phyloP scores from a whole-genome alignment of 1,139 yeast genomes.

The Geotrichum restrictum region DNA sequence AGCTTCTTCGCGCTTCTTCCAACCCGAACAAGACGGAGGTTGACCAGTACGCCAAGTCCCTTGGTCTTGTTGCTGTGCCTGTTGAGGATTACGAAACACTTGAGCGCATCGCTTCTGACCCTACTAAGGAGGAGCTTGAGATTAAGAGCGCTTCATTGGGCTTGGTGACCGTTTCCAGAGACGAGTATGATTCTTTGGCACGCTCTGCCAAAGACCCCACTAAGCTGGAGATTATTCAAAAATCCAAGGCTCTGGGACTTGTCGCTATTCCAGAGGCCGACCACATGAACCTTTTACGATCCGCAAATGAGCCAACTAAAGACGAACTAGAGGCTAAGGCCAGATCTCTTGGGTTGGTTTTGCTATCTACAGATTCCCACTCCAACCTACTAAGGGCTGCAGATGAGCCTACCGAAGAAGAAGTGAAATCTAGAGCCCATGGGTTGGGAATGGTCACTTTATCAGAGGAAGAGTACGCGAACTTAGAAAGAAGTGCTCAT shows the following conservation, averaged over 20 bases:
- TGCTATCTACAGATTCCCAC: slow-evolving; percentile 21
- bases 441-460: slow-evolving; percentile 28
- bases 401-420: slow-evolving; percentile 20
- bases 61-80: slow-evolving; percentile 26
- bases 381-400: slow-evolving; percentile 11
- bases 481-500: slow-evolving; percentile 11
- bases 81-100: slow-evolving; percentile 30
- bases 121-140: slow-evolving; percentile 24
- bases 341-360: slow-evolving; percentile 26
- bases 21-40: slow-evolving; percentile 21
- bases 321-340: slow-evolving; percentile 21
- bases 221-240: slow-evolving; percentile 38
- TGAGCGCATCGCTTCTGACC: slow-evolving; percentile 24
- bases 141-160: slow-evolving; percentile 26
- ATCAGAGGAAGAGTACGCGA: slow-evolving; percentile 13
- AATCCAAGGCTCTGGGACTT: slow-evolving; percentile 36
- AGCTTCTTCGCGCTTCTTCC: slow-evolving; percentile 15
- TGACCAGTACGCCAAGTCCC: slow-evolving; percentile 25
- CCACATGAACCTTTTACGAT: slow-evolving; percentile 36
- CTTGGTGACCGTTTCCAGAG: slow-evolving; percentile 22
- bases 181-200: slow-evolving; percentile 25
- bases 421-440: slow-evolving; percentile 39
- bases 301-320: slow-evolving; percentile 32
- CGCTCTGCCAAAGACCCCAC: slow-evolving; percentile 35
- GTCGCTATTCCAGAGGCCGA: slow-evolving; percentile 29